Percentiles rank a stretch among this genome's conserved stretches.
Evolutionary conservation across 2,329 filamentous ascomycete genomes (phyloP).

Genomic region (Stachybotrys elegans): DNA sequence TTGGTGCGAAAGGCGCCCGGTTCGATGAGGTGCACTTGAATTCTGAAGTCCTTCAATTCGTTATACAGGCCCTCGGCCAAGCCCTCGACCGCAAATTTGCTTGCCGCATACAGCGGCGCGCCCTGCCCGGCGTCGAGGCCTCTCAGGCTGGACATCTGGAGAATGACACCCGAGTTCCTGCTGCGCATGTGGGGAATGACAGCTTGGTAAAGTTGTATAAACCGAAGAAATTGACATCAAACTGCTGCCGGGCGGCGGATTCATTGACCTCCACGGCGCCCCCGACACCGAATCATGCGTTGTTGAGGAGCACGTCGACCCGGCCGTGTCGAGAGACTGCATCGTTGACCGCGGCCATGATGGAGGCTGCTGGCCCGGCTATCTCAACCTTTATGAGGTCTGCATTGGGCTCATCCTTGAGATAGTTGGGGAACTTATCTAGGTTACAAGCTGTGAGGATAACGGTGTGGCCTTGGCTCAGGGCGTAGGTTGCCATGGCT

Average conservation of each 20-base stretch:
- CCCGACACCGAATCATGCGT: conserved; percentile 4
- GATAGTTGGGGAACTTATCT: too few species aligned
- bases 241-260: conserved; percentile 14
- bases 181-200: conserved; percentile 36
- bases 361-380: too few species aligned
- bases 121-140: conserved; percentile 25
- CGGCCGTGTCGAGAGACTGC: conserved; percentile 2
- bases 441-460: too few species aligned
- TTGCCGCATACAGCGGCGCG: conserved; percentile 29
- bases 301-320: conserved; percentile 21
- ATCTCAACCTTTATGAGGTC: too few species aligned
- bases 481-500: too few species aligned
- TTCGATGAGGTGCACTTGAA: conserved; percentile 33
- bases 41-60: conserved; percentile 35
- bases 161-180: conserved; percentile 28
- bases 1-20: conserved; percentile 42
- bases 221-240: conserved; percentile 40
- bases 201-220: conserved; percentile 34
- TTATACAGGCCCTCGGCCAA: conserved; percentile 30
- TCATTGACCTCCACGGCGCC: conserved; percentile 5
- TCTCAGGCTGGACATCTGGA: conserved; percentile 35
- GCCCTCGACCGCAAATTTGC: conserved; percentile 38
- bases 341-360: too few species aligned
- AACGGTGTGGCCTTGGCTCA: too few species aligned
- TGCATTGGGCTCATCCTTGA: too few species aligned